These are phyloP conservation scores for Colletotrichum zoysiae DNA, from an alignment of 2,329 filamentous ascomycete genomes.

Conservation along the genomic window DNA sequence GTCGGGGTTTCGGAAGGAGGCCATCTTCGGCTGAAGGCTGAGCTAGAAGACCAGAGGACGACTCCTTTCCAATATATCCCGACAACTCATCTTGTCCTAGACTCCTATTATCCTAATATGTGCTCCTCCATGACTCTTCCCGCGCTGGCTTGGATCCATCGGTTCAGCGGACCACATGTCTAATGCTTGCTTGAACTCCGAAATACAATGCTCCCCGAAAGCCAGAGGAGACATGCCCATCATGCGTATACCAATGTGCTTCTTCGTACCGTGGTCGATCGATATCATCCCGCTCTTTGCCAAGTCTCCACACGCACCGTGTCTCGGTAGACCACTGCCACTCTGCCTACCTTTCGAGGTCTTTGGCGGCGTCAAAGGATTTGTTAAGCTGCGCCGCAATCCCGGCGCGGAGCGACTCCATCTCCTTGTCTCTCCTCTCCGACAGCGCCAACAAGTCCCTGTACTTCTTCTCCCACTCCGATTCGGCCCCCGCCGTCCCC, in stretches of 20 bases:
- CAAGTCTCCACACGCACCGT: background rate
- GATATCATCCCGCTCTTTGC: background rate
- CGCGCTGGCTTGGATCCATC: slow-evolving; percentile 6
- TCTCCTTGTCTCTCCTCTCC: slow-evolving; percentile 68
- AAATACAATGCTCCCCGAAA: background rate
- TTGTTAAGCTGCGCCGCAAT: slow-evolving; percentile 55
- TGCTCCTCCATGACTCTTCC: slow-evolving; percentile 1
- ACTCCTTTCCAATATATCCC: background rate
- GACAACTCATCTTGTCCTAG: background rate
- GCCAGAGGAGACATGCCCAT: background rate
- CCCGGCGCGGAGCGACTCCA: slow-evolving; percentile 57
- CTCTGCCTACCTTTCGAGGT: background rate
- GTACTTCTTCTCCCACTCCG: slow-evolving; percentile 66
- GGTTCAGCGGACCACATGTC: background rate
- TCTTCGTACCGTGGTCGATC: slow-evolving; percentile 6
- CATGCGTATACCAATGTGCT: background rate
- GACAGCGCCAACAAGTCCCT: slow-evolving; percentile 70
- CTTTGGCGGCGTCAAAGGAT: slow-evolving; percentile 14
- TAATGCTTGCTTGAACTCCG: background rate
- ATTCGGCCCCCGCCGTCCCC: slow-evolving; percentile 11
- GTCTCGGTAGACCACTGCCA: no score
- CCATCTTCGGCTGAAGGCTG: no score
- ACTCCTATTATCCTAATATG: background rate
- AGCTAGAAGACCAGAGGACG: background rate
- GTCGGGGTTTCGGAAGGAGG: no score